phyloP scores from a whole-genome alignment of 2,329 filamentous ascomycete genomes.

The Verticillium zaregamsianum region DNA sequence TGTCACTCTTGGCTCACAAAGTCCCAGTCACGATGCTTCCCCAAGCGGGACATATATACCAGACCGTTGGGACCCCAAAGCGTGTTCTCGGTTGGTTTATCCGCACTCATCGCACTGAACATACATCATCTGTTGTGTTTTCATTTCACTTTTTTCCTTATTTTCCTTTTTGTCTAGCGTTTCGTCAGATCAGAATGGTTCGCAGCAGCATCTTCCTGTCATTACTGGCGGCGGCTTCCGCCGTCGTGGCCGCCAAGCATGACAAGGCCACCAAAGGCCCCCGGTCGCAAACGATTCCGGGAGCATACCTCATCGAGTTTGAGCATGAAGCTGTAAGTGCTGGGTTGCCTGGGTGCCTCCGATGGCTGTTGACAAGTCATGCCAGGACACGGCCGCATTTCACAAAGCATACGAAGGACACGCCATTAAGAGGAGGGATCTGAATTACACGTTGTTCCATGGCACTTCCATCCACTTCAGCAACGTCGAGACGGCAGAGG shows the following conservation, averaged over 20 bases:
- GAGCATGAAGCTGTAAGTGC: constrained; percentile 41
- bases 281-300: constrained; percentile 30
- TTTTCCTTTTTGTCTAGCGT: neutral
- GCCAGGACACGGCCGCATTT: constrained; percentile 38
- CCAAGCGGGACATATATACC: neutral
- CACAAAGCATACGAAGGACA: constrained; percentile 31
- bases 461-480: constrained; percentile 50
- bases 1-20: neutral
- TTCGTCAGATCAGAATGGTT: constrained; percentile 26
- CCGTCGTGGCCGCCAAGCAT: constrained; percentile 19
- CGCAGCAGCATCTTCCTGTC: constrained; percentile 26
- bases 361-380: neutral
- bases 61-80: neutral
- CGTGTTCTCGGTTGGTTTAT: neutral
- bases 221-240: constrained; percentile 28
- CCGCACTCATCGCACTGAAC: neutral
- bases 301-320: constrained; percentile 51
- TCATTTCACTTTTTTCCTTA: neutral
- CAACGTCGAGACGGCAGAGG: constrained; percentile 38
- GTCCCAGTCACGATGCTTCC: neutral
- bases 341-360: neutral
- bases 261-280: constrained; percentile 5
- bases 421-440: constrained; percentile 40
- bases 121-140: neutral
- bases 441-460: constrained; percentile 49